These are phyloP conservation scores for Pythium scleroteichum DNA, from an alignment of 352 stramenopile genomes.

Conservation along the genomic window DNA sequence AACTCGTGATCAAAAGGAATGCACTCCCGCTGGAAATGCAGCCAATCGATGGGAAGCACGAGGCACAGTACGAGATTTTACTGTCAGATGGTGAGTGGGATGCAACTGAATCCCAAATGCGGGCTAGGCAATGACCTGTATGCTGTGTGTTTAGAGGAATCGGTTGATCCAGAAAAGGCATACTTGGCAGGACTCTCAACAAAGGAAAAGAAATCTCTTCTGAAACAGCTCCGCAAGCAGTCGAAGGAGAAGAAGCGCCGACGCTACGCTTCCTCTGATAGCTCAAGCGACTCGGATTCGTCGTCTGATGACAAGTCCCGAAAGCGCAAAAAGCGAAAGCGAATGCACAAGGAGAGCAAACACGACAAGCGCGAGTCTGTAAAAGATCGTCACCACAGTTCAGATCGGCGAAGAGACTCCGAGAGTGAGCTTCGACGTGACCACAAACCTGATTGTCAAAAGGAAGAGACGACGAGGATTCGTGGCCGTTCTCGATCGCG, in stretches of 20 bases:
- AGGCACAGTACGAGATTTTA: conserved; percentile 61
- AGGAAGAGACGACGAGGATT: background rate
- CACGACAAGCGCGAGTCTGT: background rate
- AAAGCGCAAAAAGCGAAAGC: conserved; percentile 3
- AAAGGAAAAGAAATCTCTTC: conserved; percentile 62
- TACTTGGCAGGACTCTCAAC: conserved; percentile 58
- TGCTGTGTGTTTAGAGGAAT: conserved; percentile 22
- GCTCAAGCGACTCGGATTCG: conserved; percentile 3
- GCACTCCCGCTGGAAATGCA: conserved; percentile 76
- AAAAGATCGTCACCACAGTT: too few relatives aligned
- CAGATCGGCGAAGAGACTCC: too few relatives aligned
- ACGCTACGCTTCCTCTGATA: background rate
- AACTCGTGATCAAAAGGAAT: conserved; percentile 49
- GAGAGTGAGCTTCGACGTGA: background rate
- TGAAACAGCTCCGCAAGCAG: conserved; percentile 59
- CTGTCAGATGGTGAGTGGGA: conserved; percentile 46
- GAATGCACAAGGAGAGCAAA: background rate
- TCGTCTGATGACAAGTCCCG: too few relatives aligned
- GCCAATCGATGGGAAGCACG: conserved; percentile 28
- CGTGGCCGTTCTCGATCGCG: background rate
- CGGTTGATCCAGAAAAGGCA: conserved; percentile 40
- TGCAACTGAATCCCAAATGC: background rate
- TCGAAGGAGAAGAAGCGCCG: conserved; percentile 19
- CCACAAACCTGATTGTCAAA: background rate
- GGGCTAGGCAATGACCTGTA: background rate